phyloP scores from a whole-genome alignment of 805 yeast genomes.

The Lipomyces anomalus region DNA sequence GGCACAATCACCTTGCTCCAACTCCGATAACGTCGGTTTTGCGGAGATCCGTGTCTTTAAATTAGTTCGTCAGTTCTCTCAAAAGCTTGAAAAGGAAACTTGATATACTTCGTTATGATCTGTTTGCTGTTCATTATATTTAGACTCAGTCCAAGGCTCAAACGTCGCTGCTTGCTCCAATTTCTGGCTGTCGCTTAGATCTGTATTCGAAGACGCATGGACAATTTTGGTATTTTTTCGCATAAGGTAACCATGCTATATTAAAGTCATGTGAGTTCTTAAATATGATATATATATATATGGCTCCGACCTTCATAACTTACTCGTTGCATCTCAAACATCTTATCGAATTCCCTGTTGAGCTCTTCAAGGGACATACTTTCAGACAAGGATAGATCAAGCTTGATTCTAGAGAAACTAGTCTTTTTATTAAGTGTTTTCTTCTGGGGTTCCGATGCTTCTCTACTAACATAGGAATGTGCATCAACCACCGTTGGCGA shows the following conservation, averaged over 20 bases:
- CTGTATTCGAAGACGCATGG: conserved; percentile 14
- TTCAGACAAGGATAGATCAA: conserved; percentile 15
- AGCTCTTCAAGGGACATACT: conserved; percentile 10
- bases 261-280: background rate
- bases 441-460: too few relatives aligned
- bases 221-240: conserved; percentile 19
- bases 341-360: conserved; percentile 17
- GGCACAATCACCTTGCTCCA: conserved; percentile 1
- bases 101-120: too few relatives aligned
- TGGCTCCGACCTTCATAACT: background rate
- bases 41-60: background rate
- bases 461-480: too few relatives aligned
- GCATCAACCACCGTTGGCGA: conserved; percentile 6
- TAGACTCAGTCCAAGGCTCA: background rate
- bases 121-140: background rate
- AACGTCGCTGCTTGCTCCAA: conserved; percentile 1
- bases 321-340: conserved; percentile 17
- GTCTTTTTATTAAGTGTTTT: too few relatives aligned
- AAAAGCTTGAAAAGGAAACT: background rate
- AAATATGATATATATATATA: background rate
- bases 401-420: too few relatives aligned
- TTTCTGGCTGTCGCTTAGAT: conserved; percentile 4
- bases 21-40: background rate
- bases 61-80: background rate
- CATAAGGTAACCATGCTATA: conserved; percentile 19